Conservation (phyloP, 768 basidiomycete genomes). For the Crepidotus variabilis region DNA sequence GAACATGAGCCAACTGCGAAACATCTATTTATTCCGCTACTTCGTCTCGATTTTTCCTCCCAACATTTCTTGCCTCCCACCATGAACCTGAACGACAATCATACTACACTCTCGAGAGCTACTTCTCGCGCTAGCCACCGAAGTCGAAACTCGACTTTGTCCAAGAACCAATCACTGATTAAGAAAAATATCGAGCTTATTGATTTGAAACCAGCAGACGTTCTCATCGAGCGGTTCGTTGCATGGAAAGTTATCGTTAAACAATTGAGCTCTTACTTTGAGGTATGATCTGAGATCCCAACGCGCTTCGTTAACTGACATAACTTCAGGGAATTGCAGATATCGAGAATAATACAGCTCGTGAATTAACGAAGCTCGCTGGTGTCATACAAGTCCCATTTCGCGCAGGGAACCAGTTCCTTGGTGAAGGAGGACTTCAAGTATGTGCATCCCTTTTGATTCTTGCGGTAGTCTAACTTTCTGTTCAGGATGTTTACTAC, state of each 20-base stretch:
- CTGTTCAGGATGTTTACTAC: slow-evolving; percentile 81
- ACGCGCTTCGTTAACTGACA: not conserved
- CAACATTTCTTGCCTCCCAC: not conserved
- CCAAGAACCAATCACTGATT: slow-evolving; percentile 83
- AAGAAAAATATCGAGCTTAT: slow-evolving; percentile 91
- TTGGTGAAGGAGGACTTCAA: slow-evolving; percentile 96
- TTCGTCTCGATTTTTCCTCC: not conserved
- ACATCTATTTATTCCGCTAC: not conserved
- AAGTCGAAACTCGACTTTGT: slow-evolving; percentile 58
- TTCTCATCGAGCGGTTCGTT: slow-evolving; percentile 92
- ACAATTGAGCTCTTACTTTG: slow-evolving; percentile 91
- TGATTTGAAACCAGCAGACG: slow-evolving; percentile 89
- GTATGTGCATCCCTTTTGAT: slow-evolving; percentile 28
- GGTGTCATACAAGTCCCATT: slow-evolving; percentile 98
- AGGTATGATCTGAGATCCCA: slow-evolving; percentile 33
- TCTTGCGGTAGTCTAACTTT: not conserved
- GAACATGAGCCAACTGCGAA: not conserved
- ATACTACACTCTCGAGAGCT: slow-evolving; percentile 3
- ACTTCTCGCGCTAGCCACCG: slow-evolving; percentile 7
- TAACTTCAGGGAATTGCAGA: slow-evolving; percentile 52
- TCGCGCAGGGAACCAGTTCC: slow-evolving; percentile 91
- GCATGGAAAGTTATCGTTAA: slow-evolving; percentile 97
- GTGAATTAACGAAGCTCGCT: slow-evolving; percentile 89
- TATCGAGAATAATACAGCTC: slow-evolving; percentile 92
- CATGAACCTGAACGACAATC: slow-evolving; percentile 3